Base-by-base conservation (phyloP, 805 yeast species). In the Vanderwaltozyma polyspora region DNA sequence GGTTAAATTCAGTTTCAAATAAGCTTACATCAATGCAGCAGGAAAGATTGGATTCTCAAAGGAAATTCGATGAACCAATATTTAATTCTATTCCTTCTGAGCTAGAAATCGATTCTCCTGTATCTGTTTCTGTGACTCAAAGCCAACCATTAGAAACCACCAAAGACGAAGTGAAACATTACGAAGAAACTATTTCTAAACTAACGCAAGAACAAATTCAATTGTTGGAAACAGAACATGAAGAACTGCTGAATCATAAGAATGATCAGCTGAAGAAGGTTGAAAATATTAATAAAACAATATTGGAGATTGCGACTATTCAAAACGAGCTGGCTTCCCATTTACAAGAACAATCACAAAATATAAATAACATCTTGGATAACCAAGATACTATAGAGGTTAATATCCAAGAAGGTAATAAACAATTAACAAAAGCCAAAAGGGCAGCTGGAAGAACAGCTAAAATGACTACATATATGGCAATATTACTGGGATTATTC, bases 291-390 rank as follows among this genome's bases (percentile, higher is more conserved):
- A 79, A 78, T 46, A 62, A 62, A 19, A 70, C 83, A 2, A 74
- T 79, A 55, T 52, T 75, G 29, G 95, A 84, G 49, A 78, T 87
- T 28, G 70, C 86, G 1, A 72, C 76, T 35, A 56, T 87, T 41
- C 89, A 86, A 49, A 66, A 76, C 17, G 91, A 83, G 49, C 63
- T 86, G 35, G 68, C 83, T 10, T 64, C 76, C 35, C 94, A 87
- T 51, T 63, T 86, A 31, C 72, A 73, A 17, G 55, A 72, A 1
- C 96, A 86, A 57, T 74, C 79, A 5, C 79, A 79, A 34, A 76
- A 72, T 51, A 79, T 86, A 12, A 66, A 70, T 32, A 62, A 66
- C 26, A 62, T 86, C 41, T 55, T 75, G 31, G 79, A 76, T 38
- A 76, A 76, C 40, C 87, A 82, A 40, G 75, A 74, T 40, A 74